Percentiles rank a stretch among this genome's conserved stretches.
phyloP scores from a whole-genome alignment of 352 stramenopile genomes.

The Lagenidium giganteum region DNA sequence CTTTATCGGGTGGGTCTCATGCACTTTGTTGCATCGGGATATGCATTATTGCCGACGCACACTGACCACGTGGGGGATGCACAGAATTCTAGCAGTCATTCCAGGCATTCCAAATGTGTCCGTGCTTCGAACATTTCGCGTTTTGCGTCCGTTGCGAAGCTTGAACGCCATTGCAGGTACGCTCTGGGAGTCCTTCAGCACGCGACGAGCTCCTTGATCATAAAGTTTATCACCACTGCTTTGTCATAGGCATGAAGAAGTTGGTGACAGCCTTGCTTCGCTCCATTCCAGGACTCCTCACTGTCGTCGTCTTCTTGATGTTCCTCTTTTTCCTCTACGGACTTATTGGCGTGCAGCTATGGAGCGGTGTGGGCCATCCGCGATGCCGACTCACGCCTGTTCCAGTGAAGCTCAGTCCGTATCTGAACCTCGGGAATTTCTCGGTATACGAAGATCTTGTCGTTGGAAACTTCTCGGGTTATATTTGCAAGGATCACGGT shows the following conservation, averaged over 20 bases:
- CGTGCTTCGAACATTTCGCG: slow-evolving; percentile 50
- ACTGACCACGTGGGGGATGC: neutral
- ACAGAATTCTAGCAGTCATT: slow-evolving; percentile 54
- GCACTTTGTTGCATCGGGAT: neutral
- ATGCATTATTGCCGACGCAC: neutral
- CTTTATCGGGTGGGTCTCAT: slow-evolving; percentile 51
- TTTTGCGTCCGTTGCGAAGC: slow-evolving; percentile 47
- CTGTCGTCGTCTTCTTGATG: slow-evolving; percentile 70
- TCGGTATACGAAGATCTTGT: slow-evolving; percentile 22
- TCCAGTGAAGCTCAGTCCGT: slow-evolving; percentile 42
- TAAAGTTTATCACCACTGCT: neutral
- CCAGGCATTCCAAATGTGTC: slow-evolving; percentile 66
- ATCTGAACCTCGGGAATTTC: slow-evolving; percentile 23
- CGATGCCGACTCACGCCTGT: slow-evolving; percentile 68
- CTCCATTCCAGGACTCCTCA: slow-evolving; percentile 72
- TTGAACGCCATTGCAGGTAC: slow-evolving; percentile 57
- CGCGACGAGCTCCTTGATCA: too few relatives aligned
- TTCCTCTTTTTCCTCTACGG: slow-evolving; percentile 87
- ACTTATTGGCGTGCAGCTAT: slow-evolving; percentile 82
- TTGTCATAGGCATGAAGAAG: slow-evolving; percentile 55
- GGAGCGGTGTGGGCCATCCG: slow-evolving; percentile 54
- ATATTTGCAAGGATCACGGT: slow-evolving; percentile 24
- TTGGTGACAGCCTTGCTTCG: slow-evolving; percentile 71
- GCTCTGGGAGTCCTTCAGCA: too few relatives aligned
- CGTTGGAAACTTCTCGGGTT: slow-evolving; percentile 31